Percentiles rank a stretch among this genome's conserved stretches.
phyloP scores from a whole-genome alignment of 164 flowering plant genomes.

The Akebia trifoliata region DNA sequence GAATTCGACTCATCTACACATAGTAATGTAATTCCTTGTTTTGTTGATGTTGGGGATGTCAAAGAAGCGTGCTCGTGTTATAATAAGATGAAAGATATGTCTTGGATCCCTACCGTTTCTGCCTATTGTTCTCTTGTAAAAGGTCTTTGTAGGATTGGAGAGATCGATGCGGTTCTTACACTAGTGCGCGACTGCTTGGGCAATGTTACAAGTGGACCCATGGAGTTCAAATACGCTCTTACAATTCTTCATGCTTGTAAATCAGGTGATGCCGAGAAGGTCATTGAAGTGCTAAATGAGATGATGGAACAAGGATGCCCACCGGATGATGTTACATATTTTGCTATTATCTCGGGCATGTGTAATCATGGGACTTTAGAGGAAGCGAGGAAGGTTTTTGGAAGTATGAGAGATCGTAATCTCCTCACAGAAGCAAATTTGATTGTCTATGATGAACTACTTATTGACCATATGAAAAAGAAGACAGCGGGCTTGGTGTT shows the following conservation, averaged over 20 bases:
- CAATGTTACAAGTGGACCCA: slow-evolving; percentile 60
- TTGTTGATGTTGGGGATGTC: slow-evolving; percentile 48
- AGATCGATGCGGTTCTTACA: slow-evolving; percentile 65
- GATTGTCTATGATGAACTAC: slow-evolving; percentile 70
- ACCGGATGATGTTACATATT: slow-evolving; percentile 48
- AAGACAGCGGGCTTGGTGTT: slow-evolving; percentile 70
- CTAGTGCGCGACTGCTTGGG: slow-evolving; percentile 86
- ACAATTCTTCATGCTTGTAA: slow-evolving; percentile 63
- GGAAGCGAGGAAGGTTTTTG: slow-evolving; percentile 78
- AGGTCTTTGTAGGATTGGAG: slow-evolving; percentile 72
- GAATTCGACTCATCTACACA: slow-evolving; percentile 58
- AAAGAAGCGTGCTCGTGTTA: slow-evolving; percentile 67
- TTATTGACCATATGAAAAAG: slow-evolving; percentile 72
- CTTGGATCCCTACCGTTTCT: slow-evolving; percentile 47
- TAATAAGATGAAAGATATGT: slow-evolving; percentile 54
- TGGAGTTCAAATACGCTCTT: slow-evolving; percentile 77
- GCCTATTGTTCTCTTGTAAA: slow-evolving; percentile 69
- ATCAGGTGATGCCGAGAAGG: slow-evolving; percentile 55
- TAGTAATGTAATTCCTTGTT: slow-evolving; percentile 60
- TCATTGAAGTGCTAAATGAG: slow-evolving; percentile 69
- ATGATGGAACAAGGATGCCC: slow-evolving; percentile 66
- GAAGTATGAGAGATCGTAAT: slow-evolving; percentile 43
- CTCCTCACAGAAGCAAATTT: slow-evolving; percentile 59
- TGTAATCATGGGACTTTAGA: slow-evolving; percentile 71
- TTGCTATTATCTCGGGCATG: slow-evolving; percentile 75